phyloP scores from a whole-genome alignment of 768 basidiomycete species.

The Asterophora lycoperdoides region DNA sequence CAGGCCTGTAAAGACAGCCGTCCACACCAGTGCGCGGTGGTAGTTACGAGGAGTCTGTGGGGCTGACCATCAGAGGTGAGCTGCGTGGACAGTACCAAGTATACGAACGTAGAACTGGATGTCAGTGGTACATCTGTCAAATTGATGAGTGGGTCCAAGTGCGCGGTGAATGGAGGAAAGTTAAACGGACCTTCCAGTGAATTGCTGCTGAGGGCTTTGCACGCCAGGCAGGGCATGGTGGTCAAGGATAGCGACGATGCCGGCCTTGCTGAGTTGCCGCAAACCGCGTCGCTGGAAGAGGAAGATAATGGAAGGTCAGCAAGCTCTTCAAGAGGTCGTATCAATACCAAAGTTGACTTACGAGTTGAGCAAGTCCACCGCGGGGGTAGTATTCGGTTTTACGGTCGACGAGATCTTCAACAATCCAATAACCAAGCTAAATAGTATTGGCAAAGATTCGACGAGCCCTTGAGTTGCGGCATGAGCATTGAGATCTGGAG shows the following conservation, averaged over 20 bases:
- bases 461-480: not conserved
- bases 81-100: not conserved
- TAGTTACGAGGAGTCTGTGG: constrained; percentile 66
- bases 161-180: not conserved
- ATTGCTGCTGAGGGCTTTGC: constrained; percentile 54
- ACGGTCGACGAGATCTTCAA: constrained; percentile 67
- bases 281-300: constrained; percentile 56
- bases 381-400: constrained; percentile 58
- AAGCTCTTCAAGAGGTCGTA: not conserved
- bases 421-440: constrained; percentile 80
- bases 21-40: constrained; percentile 76
- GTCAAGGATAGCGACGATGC: constrained; percentile 60
- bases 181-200: constrained; percentile 64
- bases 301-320: not conserved
- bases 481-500: not conserved
- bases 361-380: constrained; percentile 65
- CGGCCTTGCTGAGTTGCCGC: constrained; percentile 52
- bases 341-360: constrained; percentile 25
- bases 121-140: constrained; percentile 55
- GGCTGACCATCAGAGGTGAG: not conserved
- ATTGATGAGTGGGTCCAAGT: too few species aligned
- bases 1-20: constrained; percentile 71
- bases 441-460: not conserved
- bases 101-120: constrained; percentile 67
- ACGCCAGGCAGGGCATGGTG: constrained; percentile 74